phyloP scores from a whole-genome alignment of 192 early-diverging fungal species.

The Coemansia sp. region DNA sequence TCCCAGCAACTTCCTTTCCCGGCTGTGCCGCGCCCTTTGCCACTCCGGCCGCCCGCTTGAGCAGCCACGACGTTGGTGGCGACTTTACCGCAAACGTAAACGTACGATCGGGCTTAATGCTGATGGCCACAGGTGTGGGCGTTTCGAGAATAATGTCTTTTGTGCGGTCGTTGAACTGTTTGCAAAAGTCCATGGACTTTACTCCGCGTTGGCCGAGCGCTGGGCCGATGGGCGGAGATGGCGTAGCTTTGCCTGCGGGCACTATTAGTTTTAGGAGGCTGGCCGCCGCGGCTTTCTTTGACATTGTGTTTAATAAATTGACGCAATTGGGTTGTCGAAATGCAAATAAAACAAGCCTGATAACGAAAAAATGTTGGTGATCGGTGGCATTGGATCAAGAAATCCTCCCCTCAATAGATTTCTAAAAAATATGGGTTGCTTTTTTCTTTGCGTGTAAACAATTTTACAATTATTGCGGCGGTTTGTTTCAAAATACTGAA shows the following conservation, averaged over 20 bases:
- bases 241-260: constrained; percentile 91
- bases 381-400: no score
- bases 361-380: no score
- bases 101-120: constrained; percentile 85
- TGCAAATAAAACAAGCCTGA: no score
- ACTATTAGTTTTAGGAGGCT: constrained; percentile 72
- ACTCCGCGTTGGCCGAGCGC: constrained; percentile 95
- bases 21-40: constrained; percentile 83
- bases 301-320: constrained; percentile 25
- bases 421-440: no score
- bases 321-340: no score
- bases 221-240: constrained; percentile 81
- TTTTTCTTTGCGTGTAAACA: no score
- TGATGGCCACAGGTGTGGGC: constrained; percentile 81
- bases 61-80: constrained; percentile 85
- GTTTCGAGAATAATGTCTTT: constrained; percentile 77
- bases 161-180: constrained; percentile 95
- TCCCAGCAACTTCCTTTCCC: constrained; percentile 73
- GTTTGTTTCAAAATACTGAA: no score
- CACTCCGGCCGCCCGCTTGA: constrained; percentile 83
- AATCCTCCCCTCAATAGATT: no score
- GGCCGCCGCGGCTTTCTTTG: constrained; percentile 52
- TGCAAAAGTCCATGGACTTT: constrained; percentile 98
- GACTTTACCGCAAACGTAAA: constrained; percentile 87
- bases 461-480: no score